Evolutionary conservation across 305 asterid species (phyloP), one percentile per base, ranked within the genome.

Genomic region (Lippia alba): DNA sequence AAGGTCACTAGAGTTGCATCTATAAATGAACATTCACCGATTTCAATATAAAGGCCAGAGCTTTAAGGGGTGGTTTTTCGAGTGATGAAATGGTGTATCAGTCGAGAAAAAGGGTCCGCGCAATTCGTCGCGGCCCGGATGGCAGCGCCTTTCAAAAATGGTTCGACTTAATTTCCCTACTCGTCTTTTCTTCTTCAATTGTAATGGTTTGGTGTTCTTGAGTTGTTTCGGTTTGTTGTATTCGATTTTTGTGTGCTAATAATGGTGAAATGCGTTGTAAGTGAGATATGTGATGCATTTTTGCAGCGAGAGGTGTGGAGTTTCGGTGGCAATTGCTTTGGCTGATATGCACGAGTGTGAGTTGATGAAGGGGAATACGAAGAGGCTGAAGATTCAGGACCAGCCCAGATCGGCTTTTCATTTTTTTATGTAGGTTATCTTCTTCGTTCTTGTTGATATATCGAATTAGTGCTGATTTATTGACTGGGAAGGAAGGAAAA

Each of bases 101-200:
- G 61, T 61, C 74, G 49, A 73, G 90, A 68, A 88, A 83, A 58
- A 74, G 91, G 78, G 80, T 88, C 55, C 77, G 15, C 8, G 83
- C 84, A 15, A 20, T 83, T 65, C 84, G 56, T 64, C 92, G 96
- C 64, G 92, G 82, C 59, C 85, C 92, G 4, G 83, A 86, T 50
- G 89, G 92, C 76, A 86, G 89, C 74, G 90, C 96, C 33, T 89
- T 86, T 75, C 73, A 71, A 16, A 83, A 67, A 63, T 84, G 92
- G 92, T 89, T 46, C 57, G 45, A 49, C 4, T 19, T 53, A 41
- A 0, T 46, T 61, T 16, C 50, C 45, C 4, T 4, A 24, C 2
- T 24, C 3, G 8, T 55, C 50, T 20, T 62, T 51, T 6, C n/a
- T 59, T 34, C 11, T 19, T 54, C n/a, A 30, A 4, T 4, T 49